Evolutionary conservation across 2,329 filamentous ascomycete species (phyloP).

Genomic region (Laburnicola sp.): DNA sequence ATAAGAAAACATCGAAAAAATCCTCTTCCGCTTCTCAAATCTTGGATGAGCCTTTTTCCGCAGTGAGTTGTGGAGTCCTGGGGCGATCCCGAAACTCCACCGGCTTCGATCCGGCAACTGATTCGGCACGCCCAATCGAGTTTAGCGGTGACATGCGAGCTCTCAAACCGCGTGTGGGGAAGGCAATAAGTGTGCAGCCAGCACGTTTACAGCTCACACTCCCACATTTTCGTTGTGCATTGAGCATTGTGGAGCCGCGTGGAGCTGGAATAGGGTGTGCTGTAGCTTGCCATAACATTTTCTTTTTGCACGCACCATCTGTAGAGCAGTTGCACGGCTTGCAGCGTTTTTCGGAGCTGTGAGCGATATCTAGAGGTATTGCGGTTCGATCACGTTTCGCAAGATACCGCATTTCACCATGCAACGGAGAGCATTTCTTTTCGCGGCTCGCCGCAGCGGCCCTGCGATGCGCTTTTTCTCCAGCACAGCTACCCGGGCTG

Average conservation of each 20-base stretch:
- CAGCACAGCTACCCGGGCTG: conserved; percentile 33
- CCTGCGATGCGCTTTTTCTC: conserved; percentile 42
- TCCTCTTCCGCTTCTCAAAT: conserved; percentile 21
- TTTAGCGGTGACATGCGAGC: conserved; percentile 30
- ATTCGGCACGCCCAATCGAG: conserved; percentile 29
- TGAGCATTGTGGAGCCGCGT: conserved; percentile 21
- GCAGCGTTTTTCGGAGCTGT: conserved; percentile 1
- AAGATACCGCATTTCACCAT: conserved; percentile 22
- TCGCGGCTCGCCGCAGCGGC: conserved; percentile 37
- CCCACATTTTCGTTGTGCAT: conserved; percentile 12
- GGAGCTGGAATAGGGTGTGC: conserved; percentile 8
- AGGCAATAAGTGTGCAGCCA: conserved; percentile 27
- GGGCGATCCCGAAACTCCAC: conserved; percentile 26
- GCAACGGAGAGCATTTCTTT: conserved; percentile 38
- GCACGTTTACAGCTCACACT: conserved; percentile 22
- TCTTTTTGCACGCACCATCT: background rate
- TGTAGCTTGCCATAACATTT: conserved; percentile 8
- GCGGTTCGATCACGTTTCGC: background rate
- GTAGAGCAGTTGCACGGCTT: background rate
- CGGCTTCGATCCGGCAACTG: conserved; percentile 40
- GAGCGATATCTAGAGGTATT: conserved; percentile 1
- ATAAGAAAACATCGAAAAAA: conserved; percentile 23
- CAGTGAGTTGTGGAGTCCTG: conserved; percentile 25
- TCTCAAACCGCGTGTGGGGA: conserved; percentile 38
- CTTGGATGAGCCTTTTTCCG: no score